Conservation (phyloP, 139 green algal species). For the Picochlorum sp. region DNA sequence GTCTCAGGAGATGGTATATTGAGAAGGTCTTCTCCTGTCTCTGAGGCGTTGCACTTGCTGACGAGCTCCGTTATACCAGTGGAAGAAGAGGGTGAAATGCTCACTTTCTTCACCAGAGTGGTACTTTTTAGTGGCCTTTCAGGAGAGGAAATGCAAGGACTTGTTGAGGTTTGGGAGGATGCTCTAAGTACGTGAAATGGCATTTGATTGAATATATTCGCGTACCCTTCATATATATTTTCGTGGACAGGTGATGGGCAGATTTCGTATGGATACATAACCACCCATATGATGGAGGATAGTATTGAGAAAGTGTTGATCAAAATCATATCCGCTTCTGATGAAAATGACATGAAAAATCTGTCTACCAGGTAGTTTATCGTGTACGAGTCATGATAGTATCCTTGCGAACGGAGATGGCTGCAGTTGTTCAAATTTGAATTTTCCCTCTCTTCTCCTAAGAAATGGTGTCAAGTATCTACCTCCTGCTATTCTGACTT, state of each 20-base stretch:
- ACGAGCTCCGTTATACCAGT: neutral
- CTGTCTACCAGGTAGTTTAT: too few species aligned
- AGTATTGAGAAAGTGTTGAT: neutral
- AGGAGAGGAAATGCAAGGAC: neutral
- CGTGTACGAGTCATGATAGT: too few species aligned
- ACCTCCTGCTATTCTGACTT: too few species aligned
- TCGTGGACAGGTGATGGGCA: neutral
- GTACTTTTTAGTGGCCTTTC: conserved; percentile 1
- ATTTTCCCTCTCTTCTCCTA: too few species aligned
- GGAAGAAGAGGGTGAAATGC: neutral
- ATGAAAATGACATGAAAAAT: neutral
- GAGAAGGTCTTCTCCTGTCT: neutral
- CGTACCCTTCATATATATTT: neutral
- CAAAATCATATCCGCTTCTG: neutral
- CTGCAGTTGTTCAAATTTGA: too few species aligned
- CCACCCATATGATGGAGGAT: neutral
- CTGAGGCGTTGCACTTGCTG: neutral
- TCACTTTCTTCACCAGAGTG: neutral
- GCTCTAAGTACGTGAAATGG: neutral
- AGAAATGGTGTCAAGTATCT: too few species aligned
- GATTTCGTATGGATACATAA: neutral
- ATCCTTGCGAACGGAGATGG: too few species aligned
- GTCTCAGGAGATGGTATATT: neutral
- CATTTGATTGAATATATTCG: neutral
- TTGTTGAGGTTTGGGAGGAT: neutral